Base-by-base conservation (phyloP, 2,329 filamentous ascomycete genomes). In the Colletotrichum brevisporum region DNA sequence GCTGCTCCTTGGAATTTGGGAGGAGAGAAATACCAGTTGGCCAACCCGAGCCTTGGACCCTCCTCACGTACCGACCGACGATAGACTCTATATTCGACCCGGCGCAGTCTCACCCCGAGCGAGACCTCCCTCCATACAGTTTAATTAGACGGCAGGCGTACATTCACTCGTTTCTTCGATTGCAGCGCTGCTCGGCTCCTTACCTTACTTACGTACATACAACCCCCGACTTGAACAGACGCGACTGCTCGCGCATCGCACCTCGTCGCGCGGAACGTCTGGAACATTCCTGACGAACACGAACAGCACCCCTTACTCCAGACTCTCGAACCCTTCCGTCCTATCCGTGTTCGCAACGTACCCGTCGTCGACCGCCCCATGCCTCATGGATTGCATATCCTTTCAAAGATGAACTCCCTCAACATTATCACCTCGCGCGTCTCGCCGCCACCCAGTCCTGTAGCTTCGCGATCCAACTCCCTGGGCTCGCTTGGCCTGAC, bases 381-480 rank as follows among this genome's bases (percentile, higher is more conserved):
- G 72, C 74, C 77, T 83, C 82, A 89, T 90, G 89, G 89, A 86
- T 85, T 82, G 80, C 80, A 80, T 76, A 79, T 80, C 75, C 75
- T 78, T 75, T 81, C 82, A 85, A 93, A 88, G 83, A 98, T 98
- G 95, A 98, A 98, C 90, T 97, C 95, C 77, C 87, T 97, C 85
- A 97, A 96, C 84, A 94, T 97, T 81, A 90, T 98, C 80, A 96
- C 94, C 77, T 90, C 93, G 80, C 91, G 92, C 83, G 93, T 95
- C 79, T 90, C 89, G 75, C 88, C 89, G 73, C 80, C 88, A 63
- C 82, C 88, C 68, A 89, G 84, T 74, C 85, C 88, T 41, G 78
- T 80, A 52, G 85, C 88, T 63, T 86, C 89, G 67, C 86, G 89
- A 78, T 87, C 88, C 71, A 90, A 90, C 78, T 91, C 89, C 31